Conservation (phyloP, 2,329 filamentous ascomycete genomes). For the Talaromyces islandicus region DNA sequence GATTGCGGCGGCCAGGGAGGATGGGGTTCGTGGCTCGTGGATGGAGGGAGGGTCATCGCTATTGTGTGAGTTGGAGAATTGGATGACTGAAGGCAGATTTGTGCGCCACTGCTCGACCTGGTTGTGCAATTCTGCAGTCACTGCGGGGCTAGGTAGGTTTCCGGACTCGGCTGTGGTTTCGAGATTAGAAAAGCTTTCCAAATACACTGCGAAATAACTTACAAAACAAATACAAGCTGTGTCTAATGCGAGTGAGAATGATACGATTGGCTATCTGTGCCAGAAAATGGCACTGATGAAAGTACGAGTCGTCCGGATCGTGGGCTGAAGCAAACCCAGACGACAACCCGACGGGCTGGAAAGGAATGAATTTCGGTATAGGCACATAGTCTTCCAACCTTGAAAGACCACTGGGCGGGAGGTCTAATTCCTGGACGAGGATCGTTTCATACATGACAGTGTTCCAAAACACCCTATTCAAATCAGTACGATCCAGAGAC, state of each 20-base stretch:
- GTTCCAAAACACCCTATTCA: constrained; percentile 47
- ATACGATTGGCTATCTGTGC: constrained; percentile 53
- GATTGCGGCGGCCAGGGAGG: constrained; percentile 29
- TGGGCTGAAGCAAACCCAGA: constrained; percentile 24
- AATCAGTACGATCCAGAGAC: neutral
- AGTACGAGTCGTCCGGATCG: constrained; percentile 48
- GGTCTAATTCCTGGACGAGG: constrained; percentile 48
- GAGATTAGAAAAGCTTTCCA: constrained; percentile 3
- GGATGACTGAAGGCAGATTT: constrained; percentile 44
- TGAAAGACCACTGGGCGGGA: constrained; percentile 46
- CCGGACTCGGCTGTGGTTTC: constrained; percentile 30
- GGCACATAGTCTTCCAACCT: constrained; percentile 49
- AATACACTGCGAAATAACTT: constrained; percentile 8
- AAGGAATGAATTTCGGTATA: constrained; percentile 48
- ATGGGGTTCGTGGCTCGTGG: constrained; percentile 16
- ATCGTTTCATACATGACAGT: constrained; percentile 53
- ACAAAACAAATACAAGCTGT: constrained; percentile 47
- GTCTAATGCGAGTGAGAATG: constrained; percentile 48
- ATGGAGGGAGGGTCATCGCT: constrained; percentile 15
- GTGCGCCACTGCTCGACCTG: constrained; percentile 52
- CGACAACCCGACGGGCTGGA: constrained; percentile 30
- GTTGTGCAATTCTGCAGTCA: constrained; percentile 49
- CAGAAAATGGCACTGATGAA: constrained; percentile 51
- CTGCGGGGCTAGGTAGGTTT: constrained; percentile 40
- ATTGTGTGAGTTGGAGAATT: constrained; percentile 34